Base-by-base conservation (phyloP, 1,284 basidiomycete species). In the Ceratobasidium sp. region DNA sequence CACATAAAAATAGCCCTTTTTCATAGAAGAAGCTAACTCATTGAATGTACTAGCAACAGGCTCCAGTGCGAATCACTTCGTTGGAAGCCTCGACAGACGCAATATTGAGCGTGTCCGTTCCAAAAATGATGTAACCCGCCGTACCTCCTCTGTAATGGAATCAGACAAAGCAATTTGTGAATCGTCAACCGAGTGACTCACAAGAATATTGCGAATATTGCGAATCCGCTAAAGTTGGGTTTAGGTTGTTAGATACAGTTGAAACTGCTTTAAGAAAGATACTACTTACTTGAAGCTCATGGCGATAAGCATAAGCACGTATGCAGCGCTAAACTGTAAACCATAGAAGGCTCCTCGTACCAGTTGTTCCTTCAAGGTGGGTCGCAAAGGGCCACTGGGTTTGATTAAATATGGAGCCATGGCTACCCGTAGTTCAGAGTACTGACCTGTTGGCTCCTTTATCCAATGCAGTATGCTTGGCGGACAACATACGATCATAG, bases 281-380 rank as follows among this genome's bases (percentile, higher is more conserved):
- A 58, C 9, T 3, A 60, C 73, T 33, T 44, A 77, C 73, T 77
- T 77, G 53, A 26, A 77, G 53, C 73, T 77, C 73, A 77, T 77
- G 15, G 73, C 73, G n/a, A 77, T 68, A 2, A 77, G 64, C 73
- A 77, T 77, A 12, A 77, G n/a, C 0, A 77, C 53, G n/a, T 77
- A 77, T 20, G 73, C 73, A 15, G 73, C 73, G 26, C 73, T 77
- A n/a, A 77, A 77, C 53, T 77, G 73, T 3, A 68, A 51, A 10
- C 73, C 73, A 20, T 77, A 77, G 18, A 77, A 77, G 1, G 46
- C 42, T 10, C 73, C 73, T 23, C 73, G 73, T 12, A 77, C 49
- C 4, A 68, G 33, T n/a, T 77, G 73, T 40, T 77, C 73, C 20
- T 58, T 40, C 5, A 64, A 20, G 3, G 73, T 67, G 7, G 73